Evolutionary conservation across 2,329 filamentous ascomycete genomes (phyloP).

Genomic region (Apiospora rasikravindrae): DNA sequence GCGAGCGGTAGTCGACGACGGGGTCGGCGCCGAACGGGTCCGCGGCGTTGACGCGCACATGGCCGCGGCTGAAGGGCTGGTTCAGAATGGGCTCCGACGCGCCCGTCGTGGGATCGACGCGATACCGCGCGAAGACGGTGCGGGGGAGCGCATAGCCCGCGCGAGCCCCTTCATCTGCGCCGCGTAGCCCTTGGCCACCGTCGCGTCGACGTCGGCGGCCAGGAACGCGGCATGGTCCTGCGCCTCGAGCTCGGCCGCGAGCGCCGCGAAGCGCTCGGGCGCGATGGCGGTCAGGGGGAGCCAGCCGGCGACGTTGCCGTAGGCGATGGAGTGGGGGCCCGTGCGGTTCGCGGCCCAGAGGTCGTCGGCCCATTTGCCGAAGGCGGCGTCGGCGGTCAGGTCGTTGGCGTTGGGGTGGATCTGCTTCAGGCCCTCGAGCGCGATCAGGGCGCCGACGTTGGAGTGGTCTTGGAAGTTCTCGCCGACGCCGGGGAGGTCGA

Average conservation of each 20-base stretch:
- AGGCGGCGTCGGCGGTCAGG: constrained; percentile 34
- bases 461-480: constrained; percentile 55
- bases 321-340: constrained; percentile 41
- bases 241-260: constrained; percentile 39
- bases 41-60: constrained; percentile 44
- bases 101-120: neutral
- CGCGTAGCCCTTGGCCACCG: constrained; percentile 45
- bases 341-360: constrained; percentile 36
- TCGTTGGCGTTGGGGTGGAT: constrained; percentile 37
- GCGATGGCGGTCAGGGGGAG: constrained; percentile 43
- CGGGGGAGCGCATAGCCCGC: neutral
- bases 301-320: constrained; percentile 43
- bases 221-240: constrained; percentile 41
- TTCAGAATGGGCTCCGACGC: constrained; percentile 32
- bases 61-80: constrained; percentile 44
- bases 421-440: neutral
- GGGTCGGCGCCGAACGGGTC: constrained; percentile 43
- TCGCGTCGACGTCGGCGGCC: constrained; percentile 37
- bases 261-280: constrained; percentile 35
- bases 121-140: constrained; percentile 16
- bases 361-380: constrained; percentile 36
- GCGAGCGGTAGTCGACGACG: constrained; percentile 45
- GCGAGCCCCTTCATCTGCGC: constrained; percentile 21
- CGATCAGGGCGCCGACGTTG: constrained; percentile 25
- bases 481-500: constrained; percentile 53